Evolutionary conservation across 352 stramenopile genomes (phyloP).

Genomic region (Poterioochromonas sp.): DNA sequence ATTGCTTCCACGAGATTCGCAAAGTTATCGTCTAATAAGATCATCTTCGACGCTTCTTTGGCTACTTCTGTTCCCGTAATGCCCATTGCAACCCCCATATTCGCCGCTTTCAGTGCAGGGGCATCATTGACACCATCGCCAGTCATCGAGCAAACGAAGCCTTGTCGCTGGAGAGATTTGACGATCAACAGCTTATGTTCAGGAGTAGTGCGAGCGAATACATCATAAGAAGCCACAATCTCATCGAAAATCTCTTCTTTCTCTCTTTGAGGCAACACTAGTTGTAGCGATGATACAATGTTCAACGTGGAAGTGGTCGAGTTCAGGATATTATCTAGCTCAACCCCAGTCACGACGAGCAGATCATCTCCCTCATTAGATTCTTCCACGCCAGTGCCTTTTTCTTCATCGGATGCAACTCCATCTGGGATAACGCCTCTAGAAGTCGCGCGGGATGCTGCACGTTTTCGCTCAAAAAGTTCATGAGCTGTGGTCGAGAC

Average conservation of each 20-base stretch:
- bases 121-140: constrained; percentile 98
- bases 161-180: constrained; percentile 43
- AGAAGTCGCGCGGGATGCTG: too few species aligned
- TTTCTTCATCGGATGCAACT: too few species aligned
- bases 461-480: too few species aligned
- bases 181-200: constrained; percentile 93
- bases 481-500: too few species aligned
- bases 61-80: constrained; percentile 92
- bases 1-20: constrained; percentile 87
- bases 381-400: too few species aligned
- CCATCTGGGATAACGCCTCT: too few species aligned
- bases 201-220: constrained; percentile 94
- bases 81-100: constrained; percentile 96
- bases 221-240: constrained; percentile 53
- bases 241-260: neutral
- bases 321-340: too few species aligned
- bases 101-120: constrained; percentile 90
- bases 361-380: too few species aligned
- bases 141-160: constrained; percentile 79
- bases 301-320: too few species aligned
- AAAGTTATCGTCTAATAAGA: constrained; percentile 98
- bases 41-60: constrained; percentile 95
- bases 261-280: too few species aligned
- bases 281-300: too few species aligned
- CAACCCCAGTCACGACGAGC: too few species aligned